phyloP scores from a whole-genome alignment of 2,329 filamentous ascomycete species.

The Trematosphaeria pertusa region DNA sequence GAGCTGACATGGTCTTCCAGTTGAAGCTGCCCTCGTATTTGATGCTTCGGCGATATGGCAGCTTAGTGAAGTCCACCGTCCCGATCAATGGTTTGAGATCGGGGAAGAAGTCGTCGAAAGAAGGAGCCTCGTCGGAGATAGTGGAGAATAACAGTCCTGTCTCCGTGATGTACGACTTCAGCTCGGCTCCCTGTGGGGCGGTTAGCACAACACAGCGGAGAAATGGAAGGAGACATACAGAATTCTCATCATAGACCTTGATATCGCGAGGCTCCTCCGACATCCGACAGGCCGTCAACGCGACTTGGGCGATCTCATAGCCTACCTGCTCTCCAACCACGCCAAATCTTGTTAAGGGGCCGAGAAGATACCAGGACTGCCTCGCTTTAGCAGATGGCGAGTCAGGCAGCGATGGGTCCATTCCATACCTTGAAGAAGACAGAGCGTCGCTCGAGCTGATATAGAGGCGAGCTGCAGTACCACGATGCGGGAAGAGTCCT shows the following conservation, averaged over 20 bases:
- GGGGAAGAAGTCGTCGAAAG: slow-evolving; percentile 62
- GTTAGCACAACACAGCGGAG: no score
- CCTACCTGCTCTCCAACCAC: slow-evolving; percentile 49
- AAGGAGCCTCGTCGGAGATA: slow-evolving; percentile 55
- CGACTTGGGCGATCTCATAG: slow-evolving; percentile 60
- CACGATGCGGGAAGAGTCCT: slow-evolving; percentile 61
- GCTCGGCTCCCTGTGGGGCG: slow-evolving; percentile 40
- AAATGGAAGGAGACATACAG: slow-evolving; percentile 28
- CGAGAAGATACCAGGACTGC: slow-evolving; percentile 61
- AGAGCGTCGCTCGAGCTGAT: slow-evolving; percentile 58
- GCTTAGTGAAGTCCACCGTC: slow-evolving; percentile 61
- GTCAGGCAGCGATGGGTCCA: not conserved
- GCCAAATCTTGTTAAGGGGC: slow-evolving; percentile 59
- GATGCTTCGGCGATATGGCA: slow-evolving; percentile 60
- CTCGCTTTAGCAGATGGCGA: not conserved
- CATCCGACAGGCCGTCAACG: slow-evolving; percentile 49
- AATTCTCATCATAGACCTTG: slow-evolving; percentile 46
- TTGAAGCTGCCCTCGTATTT: slow-evolving; percentile 65
- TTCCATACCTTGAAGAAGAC: slow-evolving; percentile 56
- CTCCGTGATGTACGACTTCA: slow-evolving; percentile 53
- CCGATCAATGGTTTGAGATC: slow-evolving; percentile 58
- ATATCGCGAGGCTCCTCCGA: slow-evolving; percentile 46
- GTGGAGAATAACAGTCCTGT: slow-evolving; percentile 63
- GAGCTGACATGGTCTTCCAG: slow-evolving; percentile 63
- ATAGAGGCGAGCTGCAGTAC: slow-evolving; percentile 58